phyloP scores from a whole-genome alignment of 2,329 filamentous ascomycete species.

The Botrytis galanthina region DNA sequence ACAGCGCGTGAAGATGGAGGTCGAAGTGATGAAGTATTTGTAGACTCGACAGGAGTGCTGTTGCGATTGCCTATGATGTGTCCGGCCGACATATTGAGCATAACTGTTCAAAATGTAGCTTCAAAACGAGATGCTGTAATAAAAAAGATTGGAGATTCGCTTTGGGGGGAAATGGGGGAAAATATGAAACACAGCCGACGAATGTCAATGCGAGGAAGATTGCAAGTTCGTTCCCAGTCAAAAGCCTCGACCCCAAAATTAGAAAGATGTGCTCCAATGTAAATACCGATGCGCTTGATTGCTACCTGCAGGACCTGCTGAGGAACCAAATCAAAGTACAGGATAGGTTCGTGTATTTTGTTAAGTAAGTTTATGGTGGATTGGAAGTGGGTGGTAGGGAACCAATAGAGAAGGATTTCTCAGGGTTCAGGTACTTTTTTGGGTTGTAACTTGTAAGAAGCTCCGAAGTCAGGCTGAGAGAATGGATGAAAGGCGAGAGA shows the following conservation, averaged over 20 bases:
- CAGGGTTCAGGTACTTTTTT: neutral
- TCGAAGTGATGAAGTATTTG: constrained; percentile 76
- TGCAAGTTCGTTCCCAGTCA: constrained; percentile 23
- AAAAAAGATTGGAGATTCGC: constrained; percentile 14
- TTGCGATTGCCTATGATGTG: constrained; percentile 74
- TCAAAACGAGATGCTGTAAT: constrained; percentile 15
- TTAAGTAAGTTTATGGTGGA: constrained; percentile 5
- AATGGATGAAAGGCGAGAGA: neutral
- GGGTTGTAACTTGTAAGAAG: neutral
- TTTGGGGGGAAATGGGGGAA: constrained; percentile 11
- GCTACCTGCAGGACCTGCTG: constrained; percentile 26
- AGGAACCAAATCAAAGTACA: constrained; percentile 17
- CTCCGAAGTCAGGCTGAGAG: neutral
- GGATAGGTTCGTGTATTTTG: constrained; percentile 16
- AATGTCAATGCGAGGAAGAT: constrained; percentile 30
- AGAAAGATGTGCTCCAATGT: constrained; percentile 26
- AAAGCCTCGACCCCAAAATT: constrained; percentile 27
- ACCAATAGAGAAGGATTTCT: neutral
- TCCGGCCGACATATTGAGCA: constrained; percentile 57
- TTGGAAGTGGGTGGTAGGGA: neutral
- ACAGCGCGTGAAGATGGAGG: constrained; percentile 77
- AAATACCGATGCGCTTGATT: constrained; percentile 33
- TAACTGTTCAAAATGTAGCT: constrained; percentile 12
- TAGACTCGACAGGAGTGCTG: constrained; percentile 85
- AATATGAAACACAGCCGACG: constrained; percentile 17